Evolutionary conservation across 2,329 filamentous ascomycete genomes (phyloP).

Genomic region (Phaeosphaeria sp.): DNA sequence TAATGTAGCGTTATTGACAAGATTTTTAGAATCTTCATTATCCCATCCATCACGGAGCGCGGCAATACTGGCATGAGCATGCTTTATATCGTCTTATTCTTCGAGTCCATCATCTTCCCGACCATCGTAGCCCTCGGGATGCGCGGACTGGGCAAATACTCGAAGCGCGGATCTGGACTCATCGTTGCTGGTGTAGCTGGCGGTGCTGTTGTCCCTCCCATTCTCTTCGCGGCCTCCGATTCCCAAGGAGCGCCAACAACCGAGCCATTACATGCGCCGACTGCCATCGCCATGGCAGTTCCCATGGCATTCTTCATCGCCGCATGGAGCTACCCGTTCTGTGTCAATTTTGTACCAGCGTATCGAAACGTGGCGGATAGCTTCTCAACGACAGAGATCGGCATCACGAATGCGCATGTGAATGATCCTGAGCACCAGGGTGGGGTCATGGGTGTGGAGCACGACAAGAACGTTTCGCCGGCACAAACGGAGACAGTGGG

Average conservation of each 20-base stretch:
- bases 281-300: constrained; percentile 70
- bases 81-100: constrained; percentile 75
- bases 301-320: constrained; percentile 62
- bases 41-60: constrained; percentile 59
- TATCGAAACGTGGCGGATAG: constrained; percentile 70
- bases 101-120: constrained; percentile 83
- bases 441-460: neutral
- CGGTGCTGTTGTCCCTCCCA: constrained; percentile 74
- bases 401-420: constrained; percentile 42
- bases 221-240: constrained; percentile 73
- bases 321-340: constrained; percentile 54
- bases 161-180: constrained; percentile 76
- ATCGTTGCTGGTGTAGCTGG: constrained; percentile 76
- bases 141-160: constrained; percentile 76
- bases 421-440: constrained; percentile 41
- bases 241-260: constrained; percentile 51
- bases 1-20: too few species aligned
- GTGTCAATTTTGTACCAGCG: constrained; percentile 68
- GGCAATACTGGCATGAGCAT: constrained; percentile 65
- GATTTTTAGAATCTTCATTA: constrained; percentile 55
- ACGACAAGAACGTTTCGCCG: constrained; percentile 18
- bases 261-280: constrained; percentile 47
- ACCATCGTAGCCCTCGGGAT: constrained; percentile 81
- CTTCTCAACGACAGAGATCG: constrained; percentile 56
- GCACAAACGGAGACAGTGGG: constrained; percentile 20